Conservation (phyloP, 345 rosid species). For the Populus euphratica region DNA sequence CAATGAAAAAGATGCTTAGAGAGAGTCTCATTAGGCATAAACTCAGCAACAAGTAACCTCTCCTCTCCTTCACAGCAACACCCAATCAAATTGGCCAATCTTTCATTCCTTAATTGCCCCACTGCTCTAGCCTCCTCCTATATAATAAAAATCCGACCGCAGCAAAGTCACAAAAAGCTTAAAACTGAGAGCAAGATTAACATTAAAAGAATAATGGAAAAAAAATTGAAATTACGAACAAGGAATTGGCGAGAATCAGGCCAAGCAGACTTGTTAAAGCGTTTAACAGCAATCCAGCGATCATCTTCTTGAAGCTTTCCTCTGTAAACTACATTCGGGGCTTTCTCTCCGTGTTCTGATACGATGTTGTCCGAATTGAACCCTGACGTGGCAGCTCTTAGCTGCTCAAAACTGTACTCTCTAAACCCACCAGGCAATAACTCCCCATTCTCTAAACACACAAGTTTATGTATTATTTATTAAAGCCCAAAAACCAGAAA, state of each 20-base stretch:
- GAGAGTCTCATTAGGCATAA: slow-evolving; percentile 81
- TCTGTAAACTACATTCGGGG: slow-evolving; percentile 86
- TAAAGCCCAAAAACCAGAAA: slow-evolving; percentile 7
- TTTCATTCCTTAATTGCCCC: slow-evolving; percentile 66
- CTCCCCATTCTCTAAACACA: slow-evolving; percentile 56
- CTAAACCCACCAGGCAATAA: slow-evolving; percentile 59
- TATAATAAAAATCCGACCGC: slow-evolving; percentile 6
- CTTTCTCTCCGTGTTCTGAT: slow-evolving; percentile 96
- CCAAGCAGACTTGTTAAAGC: slow-evolving; percentile 89
- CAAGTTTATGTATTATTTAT: not conserved
- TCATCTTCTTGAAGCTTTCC: slow-evolving; percentile 69
- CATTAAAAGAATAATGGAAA: not conserved
- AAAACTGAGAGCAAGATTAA: not conserved
- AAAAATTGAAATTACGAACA: slow-evolving; percentile 19
- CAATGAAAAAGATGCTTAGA: slow-evolving; percentile 94
- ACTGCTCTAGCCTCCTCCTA: slow-evolving; percentile 90
- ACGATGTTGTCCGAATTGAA: slow-evolving; percentile 81
- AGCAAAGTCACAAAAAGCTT: slow-evolving; percentile 16
- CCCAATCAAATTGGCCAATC: slow-evolving; percentile 70
- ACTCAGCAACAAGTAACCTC: slow-evolving; percentile 78
- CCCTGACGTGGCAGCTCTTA: slow-evolving; percentile 70
- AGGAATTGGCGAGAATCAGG: slow-evolving; percentile 94
- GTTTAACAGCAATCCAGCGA: slow-evolving; percentile 75
- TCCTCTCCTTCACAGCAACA: slow-evolving; percentile 82
- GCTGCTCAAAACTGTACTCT: slow-evolving; percentile 73